Conservation (phyloP, 495 filamentous ascomycete genomes). For the Polyplosphaeria fusca region DNA sequence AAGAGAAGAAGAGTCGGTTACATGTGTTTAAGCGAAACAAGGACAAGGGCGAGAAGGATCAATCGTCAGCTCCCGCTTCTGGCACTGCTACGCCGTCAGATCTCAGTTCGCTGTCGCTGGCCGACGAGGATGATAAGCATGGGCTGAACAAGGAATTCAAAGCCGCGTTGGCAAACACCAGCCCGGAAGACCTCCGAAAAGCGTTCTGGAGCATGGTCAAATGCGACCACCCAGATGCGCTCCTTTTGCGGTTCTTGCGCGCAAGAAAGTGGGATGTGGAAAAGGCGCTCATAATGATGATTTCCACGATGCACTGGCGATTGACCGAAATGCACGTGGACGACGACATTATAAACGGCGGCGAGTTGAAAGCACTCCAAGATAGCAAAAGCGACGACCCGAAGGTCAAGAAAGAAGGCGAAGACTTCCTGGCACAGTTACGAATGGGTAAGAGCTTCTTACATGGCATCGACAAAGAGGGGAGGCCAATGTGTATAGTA, state of each 20-base stretch:
- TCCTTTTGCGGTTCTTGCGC: constrained; percentile 84
- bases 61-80: constrained; percentile 33
- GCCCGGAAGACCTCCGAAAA: constrained; percentile 72
- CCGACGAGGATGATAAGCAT: constrained; percentile 83
- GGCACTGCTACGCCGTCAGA: constrained; percentile 37
- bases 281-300: constrained; percentile 87
- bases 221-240: constrained; percentile 85
- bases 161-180: constrained; percentile 68
- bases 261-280: constrained; percentile 96
- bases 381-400: constrained; percentile 56
- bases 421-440: constrained; percentile 82
- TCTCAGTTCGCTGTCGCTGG: constrained; percentile 27
- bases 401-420: constrained; percentile 60
- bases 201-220: constrained; percentile 97
- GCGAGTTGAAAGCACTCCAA: constrained; percentile 64
- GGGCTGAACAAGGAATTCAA: constrained; percentile 84
- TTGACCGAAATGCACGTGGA: constrained; percentile 77
- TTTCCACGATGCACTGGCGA: constrained; percentile 93
- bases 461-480: constrained; percentile 80
- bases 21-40: constrained; percentile 62
- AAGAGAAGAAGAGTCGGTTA: constrained; percentile 67
- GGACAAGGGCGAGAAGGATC: constrained; percentile 53
- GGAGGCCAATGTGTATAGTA: constrained; percentile 84
- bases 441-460: constrained; percentile 93
- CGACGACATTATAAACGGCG: constrained; percentile 75